Evolutionary conservation across 1,284 basidiomycete species (phyloP), one percentile per base, ranked within the genome.

Genomic region (Ceratobasidium sp.): DNA sequence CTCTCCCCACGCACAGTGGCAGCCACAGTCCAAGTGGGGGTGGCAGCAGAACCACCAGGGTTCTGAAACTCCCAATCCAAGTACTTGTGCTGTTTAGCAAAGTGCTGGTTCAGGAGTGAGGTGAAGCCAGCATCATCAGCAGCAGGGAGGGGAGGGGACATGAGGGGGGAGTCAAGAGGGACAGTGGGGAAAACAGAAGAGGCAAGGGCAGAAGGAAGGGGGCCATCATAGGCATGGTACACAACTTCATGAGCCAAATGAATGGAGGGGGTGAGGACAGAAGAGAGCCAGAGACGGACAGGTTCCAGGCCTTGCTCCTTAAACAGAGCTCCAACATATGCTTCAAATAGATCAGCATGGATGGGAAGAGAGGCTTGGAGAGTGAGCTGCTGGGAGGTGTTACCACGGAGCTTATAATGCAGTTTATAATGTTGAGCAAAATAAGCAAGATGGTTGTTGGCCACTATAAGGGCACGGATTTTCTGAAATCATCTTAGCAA

Each of bases 271-370:
- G 50, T 54, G 23, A 75, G 71, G 14, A 70, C 66, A 38, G 32
- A 23, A 13, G 41, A 43, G 8, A 75, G 64, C 72, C 71, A 75
- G 21, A 30, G 26, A 21, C 49, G 44, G 32, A 70, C 57, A n/a
- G 50, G 11, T 9, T 64, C 41, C 8, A 73, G 41, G 6, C 73
- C 74, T 44, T 72, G 38, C 32, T 75, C 64, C 16, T 59, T 44
- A 50, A 66, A 74, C 5, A 76, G 47, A 6, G 69, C 75, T 2
- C 61, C 75, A 11, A 76, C 67, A 63, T 76, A 76, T 23, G 75
- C 67, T 70, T 76, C 75, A 63, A 76, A 72, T 26, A 76, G 50
- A 58, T 76, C 73, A 18, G 73, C 75, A 49, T 75, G 71, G 26
- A 73, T 67, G 1, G 57, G 57, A 14, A 49, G 23, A 16, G 74